Evolutionary conservation across 371 early-diverging fungal genomes (phyloP).

Genomic region (Mortierella sp.): DNA sequence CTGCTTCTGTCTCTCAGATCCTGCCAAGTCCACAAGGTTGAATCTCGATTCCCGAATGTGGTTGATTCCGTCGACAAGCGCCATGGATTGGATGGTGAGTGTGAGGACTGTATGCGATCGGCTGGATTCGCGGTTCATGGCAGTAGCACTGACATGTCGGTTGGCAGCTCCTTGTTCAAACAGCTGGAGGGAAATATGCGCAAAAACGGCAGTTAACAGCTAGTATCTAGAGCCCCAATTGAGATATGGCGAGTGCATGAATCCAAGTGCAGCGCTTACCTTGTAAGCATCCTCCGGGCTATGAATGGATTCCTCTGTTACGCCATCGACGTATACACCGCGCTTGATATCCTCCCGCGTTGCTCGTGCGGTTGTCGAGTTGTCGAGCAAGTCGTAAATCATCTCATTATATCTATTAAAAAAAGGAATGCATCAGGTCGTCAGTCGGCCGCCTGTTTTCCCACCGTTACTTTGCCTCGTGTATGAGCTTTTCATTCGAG

Average conservation of each 20-base stretch:
- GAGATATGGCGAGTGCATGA: background rate
- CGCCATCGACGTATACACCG: constrained; percentile 72
- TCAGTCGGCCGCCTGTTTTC: background rate
- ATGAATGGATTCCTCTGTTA: constrained; percentile 68
- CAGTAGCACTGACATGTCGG: constrained; percentile 68
- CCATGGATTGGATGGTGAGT: constrained; percentile 68
- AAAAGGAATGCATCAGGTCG: background rate
- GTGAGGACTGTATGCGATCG: constrained; percentile 75
- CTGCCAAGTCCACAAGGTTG: constrained; percentile 94
- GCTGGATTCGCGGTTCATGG: constrained; percentile 75
- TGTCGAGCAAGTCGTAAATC: constrained; percentile 86
- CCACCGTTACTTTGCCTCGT: background rate
- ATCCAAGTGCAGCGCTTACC: constrained; percentile 13
- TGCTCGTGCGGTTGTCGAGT: constrained; percentile 62
- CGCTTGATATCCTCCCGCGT: constrained; percentile 73
- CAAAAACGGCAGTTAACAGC: background rate
- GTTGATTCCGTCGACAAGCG: constrained; percentile 64
- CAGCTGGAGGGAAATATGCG: constrained; percentile 31
- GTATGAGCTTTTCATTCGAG: background rate
- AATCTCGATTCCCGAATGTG: constrained; percentile 73
- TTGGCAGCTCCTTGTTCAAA: constrained; percentile 69
- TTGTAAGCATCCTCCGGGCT: constrained; percentile 70
- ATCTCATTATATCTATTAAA: constrained; percentile 85
- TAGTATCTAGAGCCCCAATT: background rate
- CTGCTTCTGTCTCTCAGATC: constrained; percentile 87